Percentiles rank a stretch among this genome's conserved stretches.
phyloP scores from a whole-genome alignment of 805 yeast species.

The Kodamaea neixiangensis region DNA sequence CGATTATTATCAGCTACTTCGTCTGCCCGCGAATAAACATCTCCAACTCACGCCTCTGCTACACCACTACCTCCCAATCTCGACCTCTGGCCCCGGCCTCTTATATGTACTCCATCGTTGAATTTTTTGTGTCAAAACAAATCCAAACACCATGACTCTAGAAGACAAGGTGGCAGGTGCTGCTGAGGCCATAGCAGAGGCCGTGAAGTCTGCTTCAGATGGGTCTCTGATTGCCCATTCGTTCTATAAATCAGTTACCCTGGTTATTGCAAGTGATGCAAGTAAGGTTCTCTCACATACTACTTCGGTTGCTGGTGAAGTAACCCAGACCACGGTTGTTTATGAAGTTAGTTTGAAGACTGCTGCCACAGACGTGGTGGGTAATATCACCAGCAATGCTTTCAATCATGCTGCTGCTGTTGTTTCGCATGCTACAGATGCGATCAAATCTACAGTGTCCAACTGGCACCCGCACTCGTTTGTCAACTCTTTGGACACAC shows the following conservation, averaged over 20 bases:
- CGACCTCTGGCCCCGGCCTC: not conserved
- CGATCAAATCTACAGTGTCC: not conserved
- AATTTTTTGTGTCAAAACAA: not conserved
- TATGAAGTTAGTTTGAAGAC: not conserved
- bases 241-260: not conserved
- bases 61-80: not conserved
- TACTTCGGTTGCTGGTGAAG: not conserved
- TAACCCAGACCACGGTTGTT: not conserved
- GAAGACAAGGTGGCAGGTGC: not conserved
- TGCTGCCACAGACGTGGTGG: not conserved
- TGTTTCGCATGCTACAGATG: not conserved
- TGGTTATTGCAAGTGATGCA: not conserved
- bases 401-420: not conserved
- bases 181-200: not conserved
- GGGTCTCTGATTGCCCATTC: not conserved
- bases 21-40: too few species aligned
- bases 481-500: slow-evolving; percentile 1
- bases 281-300: not conserved
- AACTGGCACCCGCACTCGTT: not conserved
- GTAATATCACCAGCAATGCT: not conserved
- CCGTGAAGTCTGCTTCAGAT: not conserved
- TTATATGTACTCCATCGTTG: not conserved
- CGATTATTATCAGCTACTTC: too few species aligned
- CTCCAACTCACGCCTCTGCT: too few species aligned
- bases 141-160: not conserved